phyloP scores from a whole-genome alignment of 345 rosid genomes.

The Gossypium arboreum region DNA sequence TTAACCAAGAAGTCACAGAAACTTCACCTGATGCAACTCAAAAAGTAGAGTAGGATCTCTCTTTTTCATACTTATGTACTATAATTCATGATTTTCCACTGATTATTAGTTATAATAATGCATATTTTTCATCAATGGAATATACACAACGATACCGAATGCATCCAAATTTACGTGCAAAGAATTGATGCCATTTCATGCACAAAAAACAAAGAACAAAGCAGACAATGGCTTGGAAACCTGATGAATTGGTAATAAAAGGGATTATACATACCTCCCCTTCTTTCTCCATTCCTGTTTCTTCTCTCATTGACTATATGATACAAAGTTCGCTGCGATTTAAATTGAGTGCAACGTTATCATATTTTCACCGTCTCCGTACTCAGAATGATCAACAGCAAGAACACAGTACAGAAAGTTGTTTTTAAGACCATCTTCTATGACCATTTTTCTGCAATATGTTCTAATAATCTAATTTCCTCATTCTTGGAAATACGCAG shows the following conservation, averaged over 20 bases:
- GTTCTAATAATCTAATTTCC: not conserved
- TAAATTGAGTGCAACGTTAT: no score
- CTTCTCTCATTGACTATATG: no score
- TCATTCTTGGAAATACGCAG: slow-evolving; percentile 47
- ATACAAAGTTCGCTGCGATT: no score
- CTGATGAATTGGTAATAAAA: no score
- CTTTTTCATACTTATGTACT: not conserved
- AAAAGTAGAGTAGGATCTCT: slow-evolving; percentile 31
- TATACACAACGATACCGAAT: not conserved
- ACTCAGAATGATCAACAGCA: no score
- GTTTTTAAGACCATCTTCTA: no score
- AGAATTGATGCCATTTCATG: not conserved
- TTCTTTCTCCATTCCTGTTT: no score
- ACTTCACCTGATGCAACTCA: slow-evolving; percentile 18
- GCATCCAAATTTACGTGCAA: not conserved
- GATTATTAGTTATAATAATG: not conserved
- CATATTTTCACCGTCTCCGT: no score
- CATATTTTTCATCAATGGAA: not conserved
- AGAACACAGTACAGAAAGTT: no score
- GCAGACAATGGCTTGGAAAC: no score
- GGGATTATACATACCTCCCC: no score
- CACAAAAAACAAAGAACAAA: not conserved
- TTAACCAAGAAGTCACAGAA: slow-evolving; percentile 19
- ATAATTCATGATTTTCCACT: not conserved
- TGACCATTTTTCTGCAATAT: no score